These are phyloP conservation scores for Reutealis trisperma DNA, from an alignment of 345 rosid species.

Conservation along the genomic window DNA sequence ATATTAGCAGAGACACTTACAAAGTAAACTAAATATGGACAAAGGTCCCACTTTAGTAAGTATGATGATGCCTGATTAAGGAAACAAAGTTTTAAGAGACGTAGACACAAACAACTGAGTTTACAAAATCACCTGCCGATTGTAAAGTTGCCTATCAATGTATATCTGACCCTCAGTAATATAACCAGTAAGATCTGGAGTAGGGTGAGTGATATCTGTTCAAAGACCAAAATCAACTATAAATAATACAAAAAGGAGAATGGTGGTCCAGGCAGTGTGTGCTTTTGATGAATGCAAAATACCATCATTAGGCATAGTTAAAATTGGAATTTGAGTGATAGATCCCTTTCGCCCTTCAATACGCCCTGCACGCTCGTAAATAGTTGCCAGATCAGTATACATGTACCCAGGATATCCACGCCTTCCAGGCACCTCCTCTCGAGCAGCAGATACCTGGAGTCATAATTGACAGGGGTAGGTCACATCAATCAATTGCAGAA, in stretches of 20 bases:
- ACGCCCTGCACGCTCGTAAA: slow-evolving; percentile 97
- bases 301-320: slow-evolving; percentile 99
- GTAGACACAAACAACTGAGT: not conserved
- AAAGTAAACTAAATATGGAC: not conserved
- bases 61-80: not conserved
- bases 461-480: not conserved
- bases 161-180: slow-evolving; percentile 98
- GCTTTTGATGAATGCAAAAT: slow-evolving; percentile 11
- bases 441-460: slow-evolving; percentile 93
- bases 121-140: slow-evolving; percentile 66
- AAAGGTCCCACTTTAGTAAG: not conserved
- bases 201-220: slow-evolving; percentile 97
- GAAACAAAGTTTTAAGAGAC: not conserved
- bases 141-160: slow-evolving; percentile 84
- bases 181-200: slow-evolving; percentile 99
- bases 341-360: slow-evolving; percentile 98
- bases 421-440: slow-evolving; percentile 99
- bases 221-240: slow-evolving; percentile 12
- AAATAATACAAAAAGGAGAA: slow-evolving; percentile 11
- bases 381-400: slow-evolving; percentile 99
- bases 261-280: not conserved
- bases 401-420: slow-evolving; percentile 99
- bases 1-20: not conserved
- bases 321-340: slow-evolving; percentile 96
- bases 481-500: not conserved